Evolutionary conservation across 1,139 yeast genomes (phyloP).

Genomic region (Diutina sp.): DNA sequence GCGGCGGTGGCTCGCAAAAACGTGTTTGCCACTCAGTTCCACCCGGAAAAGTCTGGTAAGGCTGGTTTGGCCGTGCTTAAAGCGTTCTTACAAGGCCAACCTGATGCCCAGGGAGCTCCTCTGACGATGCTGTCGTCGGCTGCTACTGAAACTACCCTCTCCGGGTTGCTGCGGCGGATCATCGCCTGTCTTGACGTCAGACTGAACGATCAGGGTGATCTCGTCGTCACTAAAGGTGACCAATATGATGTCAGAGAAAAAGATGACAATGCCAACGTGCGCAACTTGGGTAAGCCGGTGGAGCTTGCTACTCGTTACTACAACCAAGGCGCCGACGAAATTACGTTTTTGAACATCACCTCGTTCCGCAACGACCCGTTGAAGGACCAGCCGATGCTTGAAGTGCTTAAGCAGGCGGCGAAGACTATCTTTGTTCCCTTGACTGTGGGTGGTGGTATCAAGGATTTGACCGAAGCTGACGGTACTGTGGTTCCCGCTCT

Average conservation of each 20-base stretch:
- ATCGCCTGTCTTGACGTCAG: constrained; percentile 97
- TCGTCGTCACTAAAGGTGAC: constrained; percentile 96
- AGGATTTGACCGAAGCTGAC: constrained; percentile 55
- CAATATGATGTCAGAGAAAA: constrained; percentile 93
- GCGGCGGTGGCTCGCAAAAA: constrained; percentile 75
- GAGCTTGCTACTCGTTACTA: constrained; percentile 84
- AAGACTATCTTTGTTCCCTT: constrained; percentile 89
- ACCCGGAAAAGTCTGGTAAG: constrained; percentile 89
- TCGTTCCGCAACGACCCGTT: constrained; percentile 90
- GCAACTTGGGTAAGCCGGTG: constrained; percentile 93
- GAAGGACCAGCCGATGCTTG: constrained; percentile 87
- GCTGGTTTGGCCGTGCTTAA: constrained; percentile 75
- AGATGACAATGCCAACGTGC: constrained; percentile 26
- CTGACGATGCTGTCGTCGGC: not conserved
- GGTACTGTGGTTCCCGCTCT: constrained; percentile 70
- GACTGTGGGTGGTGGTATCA: constrained; percentile 96
- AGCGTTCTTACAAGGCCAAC: constrained; percentile 35
- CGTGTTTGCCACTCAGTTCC: constrained; percentile 91
- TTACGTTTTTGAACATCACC: constrained; percentile 86
- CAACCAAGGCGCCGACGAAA: constrained; percentile 92
- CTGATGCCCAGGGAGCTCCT: constrained; percentile 6
- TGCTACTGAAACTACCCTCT: constrained; percentile 34
- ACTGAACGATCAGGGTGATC: constrained; percentile 83
- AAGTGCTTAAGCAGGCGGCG: constrained; percentile 72
- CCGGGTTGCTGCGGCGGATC: constrained; percentile 77